Percentiles rank a stretch among this genome's conserved stretches.
Evolutionary conservation across 345 rosid species (phyloP).

Genomic region (Eucalyptus albens): DNA sequence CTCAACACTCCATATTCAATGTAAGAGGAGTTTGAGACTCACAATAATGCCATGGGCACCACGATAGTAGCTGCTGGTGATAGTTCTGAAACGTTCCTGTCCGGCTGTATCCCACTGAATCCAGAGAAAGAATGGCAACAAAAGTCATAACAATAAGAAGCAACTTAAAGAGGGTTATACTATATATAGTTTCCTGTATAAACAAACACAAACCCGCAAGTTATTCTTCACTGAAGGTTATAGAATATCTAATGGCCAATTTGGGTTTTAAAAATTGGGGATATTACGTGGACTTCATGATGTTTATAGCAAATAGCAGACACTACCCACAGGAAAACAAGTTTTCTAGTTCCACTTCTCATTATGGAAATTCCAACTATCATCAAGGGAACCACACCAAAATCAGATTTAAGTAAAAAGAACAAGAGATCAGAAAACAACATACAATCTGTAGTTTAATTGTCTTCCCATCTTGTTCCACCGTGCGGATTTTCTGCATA

Average conservation of each 20-base stretch:
- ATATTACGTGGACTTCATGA: not conserved
- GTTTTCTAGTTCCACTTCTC: not conserved
- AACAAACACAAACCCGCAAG: not conserved
- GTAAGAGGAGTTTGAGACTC: not conserved
- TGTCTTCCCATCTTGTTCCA: conserved; percentile 87
- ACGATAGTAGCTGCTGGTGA: conserved; percentile 93
- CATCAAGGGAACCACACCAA: not conserved
- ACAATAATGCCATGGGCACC: conserved; percentile 97
- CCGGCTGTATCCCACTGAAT: conserved; percentile 98
- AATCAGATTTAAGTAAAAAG: not conserved
- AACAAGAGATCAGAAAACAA: not conserved
- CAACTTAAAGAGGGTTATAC: not conserved
- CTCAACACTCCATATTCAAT: not conserved
- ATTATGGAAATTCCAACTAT: not conserved
- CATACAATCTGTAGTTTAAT: conserved; percentile 76
- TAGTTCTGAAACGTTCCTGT: conserved; percentile 92
- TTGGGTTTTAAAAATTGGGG: not conserved
- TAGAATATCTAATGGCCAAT: not conserved
- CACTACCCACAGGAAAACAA: not conserved
- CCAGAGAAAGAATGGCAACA: not conserved
- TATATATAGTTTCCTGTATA: not conserved
- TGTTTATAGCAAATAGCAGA: not conserved
- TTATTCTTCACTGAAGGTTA: not conserved
- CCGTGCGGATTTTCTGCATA: conserved; percentile 76
- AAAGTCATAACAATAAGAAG: not conserved